Evolutionary conservation across 2,329 filamentous ascomycete genomes (phyloP).

Genomic region (Fusarium temperatum): DNA sequence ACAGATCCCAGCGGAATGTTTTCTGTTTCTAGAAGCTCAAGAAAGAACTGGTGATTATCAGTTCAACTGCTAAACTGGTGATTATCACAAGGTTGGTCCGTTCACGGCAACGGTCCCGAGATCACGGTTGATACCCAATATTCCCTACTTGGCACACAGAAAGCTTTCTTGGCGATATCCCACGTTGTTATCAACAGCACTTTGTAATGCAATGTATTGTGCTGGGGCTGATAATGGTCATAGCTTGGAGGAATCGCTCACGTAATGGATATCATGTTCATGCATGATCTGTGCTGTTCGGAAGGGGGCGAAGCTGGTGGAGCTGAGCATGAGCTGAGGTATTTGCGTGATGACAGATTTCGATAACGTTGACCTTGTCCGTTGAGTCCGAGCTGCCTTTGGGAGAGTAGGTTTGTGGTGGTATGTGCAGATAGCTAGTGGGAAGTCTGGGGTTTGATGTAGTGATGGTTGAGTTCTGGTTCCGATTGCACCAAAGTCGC

Average conservation of each 20-base stretch:
- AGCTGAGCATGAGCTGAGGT: slow-evolving; percentile 47
- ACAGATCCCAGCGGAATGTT: background rate
- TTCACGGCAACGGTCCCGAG: background rate
- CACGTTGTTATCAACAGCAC: background rate
- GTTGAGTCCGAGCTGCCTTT: background rate
- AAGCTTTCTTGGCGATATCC: background rate
- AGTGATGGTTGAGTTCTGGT: background rate
- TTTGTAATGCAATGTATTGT: slow-evolving; percentile 54
- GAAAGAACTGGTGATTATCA: background rate
- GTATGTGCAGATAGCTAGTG: too few species aligned
- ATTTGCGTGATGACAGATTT: background rate
- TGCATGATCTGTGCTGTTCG: slow-evolving; percentile 73
- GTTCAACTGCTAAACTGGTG: background rate
- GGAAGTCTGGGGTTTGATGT: background rate
- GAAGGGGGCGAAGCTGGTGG: slow-evolving; percentile 74
- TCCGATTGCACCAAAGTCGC: too few species aligned
- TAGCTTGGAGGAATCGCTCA: slow-evolving; percentile 76
- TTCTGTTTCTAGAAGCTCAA: background rate
- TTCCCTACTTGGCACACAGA: background rate
- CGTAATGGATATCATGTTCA: slow-evolving; percentile 76
- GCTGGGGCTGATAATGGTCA: slow-evolving; percentile 66
- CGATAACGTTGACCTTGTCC: background rate
- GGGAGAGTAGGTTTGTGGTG: background rate
- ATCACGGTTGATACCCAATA: background rate
- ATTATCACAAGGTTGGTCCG: background rate